Conservation (phyloP, 768 basidiomycete genomes). For the Pleurotus tuber-regium region DNA sequence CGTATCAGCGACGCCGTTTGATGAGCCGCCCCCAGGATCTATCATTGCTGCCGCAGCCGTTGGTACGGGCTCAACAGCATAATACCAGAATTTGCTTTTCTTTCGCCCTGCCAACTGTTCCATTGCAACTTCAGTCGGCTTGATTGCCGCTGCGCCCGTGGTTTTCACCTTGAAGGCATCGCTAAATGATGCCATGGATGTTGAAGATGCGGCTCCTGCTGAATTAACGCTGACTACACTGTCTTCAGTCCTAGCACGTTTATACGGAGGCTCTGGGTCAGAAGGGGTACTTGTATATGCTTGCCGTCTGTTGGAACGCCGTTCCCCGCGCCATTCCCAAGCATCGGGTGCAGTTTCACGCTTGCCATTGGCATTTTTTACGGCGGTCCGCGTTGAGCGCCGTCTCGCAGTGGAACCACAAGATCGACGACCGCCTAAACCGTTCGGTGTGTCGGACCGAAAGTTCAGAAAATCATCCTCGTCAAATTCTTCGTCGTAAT, state of each 20-base stretch:
- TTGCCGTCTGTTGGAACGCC: slow-evolving; percentile 67
- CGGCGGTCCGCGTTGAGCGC: slow-evolving; percentile 52
- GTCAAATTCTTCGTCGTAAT: slow-evolving; percentile 61
- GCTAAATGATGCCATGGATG: slow-evolving; percentile 24
- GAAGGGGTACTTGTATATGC: slow-evolving; percentile 47
- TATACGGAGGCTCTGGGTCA: slow-evolving; percentile 49
- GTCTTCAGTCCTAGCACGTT: slow-evolving; percentile 79
- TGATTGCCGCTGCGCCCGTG: slow-evolving; percentile 63
- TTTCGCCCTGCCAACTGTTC: slow-evolving; percentile 79
- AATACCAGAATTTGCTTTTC: slow-evolving; percentile 86
- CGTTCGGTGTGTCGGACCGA: slow-evolving; percentile 41
- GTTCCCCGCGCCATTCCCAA: slow-evolving; percentile 72
- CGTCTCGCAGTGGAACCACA: slow-evolving; percentile 36
- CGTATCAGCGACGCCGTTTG: slow-evolving; percentile 11
- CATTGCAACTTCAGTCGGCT: slow-evolving; percentile 70
- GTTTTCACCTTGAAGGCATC: slow-evolving; percentile 42
- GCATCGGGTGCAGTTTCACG: slow-evolving; percentile 52
- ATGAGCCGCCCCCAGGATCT: slow-evolving; percentile 10
- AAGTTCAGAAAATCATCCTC: slow-evolving; percentile 49
- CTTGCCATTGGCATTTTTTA: slow-evolving; percentile 48
- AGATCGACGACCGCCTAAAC: slow-evolving; percentile 33
- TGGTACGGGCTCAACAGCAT: slow-evolving; percentile 74
- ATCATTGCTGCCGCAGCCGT: slow-evolving; percentile 25
- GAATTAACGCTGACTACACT: slow-evolving; percentile 61
- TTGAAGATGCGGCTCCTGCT: slow-evolving; percentile 35